A percentile compares a stretch with the other conserved stretches of the same genome.
These are phyloP conservation scores for Metschnikowia dekortorum DNA, from an alignment of 805 yeast species.

Conservation along the genomic window DNA sequence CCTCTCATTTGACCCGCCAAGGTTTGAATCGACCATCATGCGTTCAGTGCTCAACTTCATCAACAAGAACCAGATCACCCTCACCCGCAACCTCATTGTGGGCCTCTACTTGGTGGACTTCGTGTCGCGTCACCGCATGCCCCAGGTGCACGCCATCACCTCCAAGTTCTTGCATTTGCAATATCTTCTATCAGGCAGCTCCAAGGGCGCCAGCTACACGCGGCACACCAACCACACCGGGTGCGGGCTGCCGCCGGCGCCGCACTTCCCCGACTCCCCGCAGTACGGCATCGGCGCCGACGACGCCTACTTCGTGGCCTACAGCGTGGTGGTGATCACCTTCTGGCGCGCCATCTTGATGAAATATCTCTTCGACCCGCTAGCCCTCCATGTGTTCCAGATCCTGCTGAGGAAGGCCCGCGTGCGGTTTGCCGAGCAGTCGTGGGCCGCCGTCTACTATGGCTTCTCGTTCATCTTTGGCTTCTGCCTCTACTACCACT, in stretches of 20 bases:
- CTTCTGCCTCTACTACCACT: conserved; percentile 47
- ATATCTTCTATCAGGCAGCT: conserved; percentile 15
- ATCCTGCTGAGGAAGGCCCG: conserved; percentile 49
- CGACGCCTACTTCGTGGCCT: conserved; percentile 51
- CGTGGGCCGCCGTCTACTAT: conserved; percentile 70
- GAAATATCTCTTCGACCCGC: conserved; percentile 53
- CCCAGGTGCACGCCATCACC: conserved; percentile 22
- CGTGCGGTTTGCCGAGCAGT: conserved; percentile 79
- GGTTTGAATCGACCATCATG: not conserved
- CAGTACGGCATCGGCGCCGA: conserved; percentile 52
- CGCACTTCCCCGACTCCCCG: not conserved
- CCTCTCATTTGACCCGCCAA: no score
- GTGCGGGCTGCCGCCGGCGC: not conserved
- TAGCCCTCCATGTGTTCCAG: conserved; percentile 41
- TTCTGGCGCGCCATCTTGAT: conserved; percentile 59
- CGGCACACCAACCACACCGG: not conserved
- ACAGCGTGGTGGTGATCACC: conserved; percentile 52
- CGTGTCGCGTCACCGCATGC: conserved; percentile 11
- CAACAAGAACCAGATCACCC: conserved; percentile 35
- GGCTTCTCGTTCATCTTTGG: conserved; percentile 54
- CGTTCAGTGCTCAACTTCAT: conserved; percentile 15
- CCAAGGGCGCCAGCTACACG: not conserved
- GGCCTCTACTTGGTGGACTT: conserved; percentile 25
- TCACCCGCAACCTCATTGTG: conserved; percentile 27
- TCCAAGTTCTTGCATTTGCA: conserved; percentile 36